A percentile compares a stretch with the other conserved stretches of the same genome.
phyloP scores from a whole-genome alignment of 305 asterid species.

The Solanum hybrid region DNA sequence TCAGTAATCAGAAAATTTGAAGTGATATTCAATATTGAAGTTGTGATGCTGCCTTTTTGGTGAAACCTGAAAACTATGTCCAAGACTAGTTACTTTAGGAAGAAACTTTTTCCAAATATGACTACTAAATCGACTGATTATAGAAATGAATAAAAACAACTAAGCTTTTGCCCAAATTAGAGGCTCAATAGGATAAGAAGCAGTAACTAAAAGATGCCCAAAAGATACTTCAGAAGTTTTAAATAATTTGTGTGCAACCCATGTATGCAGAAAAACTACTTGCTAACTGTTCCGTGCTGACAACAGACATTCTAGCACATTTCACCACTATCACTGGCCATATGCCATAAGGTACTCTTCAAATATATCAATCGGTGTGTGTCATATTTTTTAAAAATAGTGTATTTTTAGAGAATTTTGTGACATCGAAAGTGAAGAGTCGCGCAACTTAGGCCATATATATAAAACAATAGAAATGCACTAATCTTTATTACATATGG shows the following conservation, averaged over 20 bases:
- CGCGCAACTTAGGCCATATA: background rate
- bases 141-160: background rate
- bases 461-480: background rate
- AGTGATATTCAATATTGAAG: background rate
- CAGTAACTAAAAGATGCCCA: background rate
- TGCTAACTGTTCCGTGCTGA: background rate
- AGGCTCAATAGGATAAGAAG: background rate
- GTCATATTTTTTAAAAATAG: background rate
- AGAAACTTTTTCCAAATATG: background rate
- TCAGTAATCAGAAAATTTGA: background rate
- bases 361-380: background rate
- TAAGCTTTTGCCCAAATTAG: background rate
- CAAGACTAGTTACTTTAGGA: background rate
- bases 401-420: too few relatives aligned
- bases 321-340: background rate
- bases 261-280: background rate
- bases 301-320: background rate
- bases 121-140: background rate
- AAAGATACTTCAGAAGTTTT: background rate
- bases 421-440: background rate
- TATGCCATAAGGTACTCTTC: background rate
- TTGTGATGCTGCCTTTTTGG: background rate
- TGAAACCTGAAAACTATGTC: background rate
- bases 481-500: background rate
- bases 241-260: background rate